Evolutionary conservation across 2,329 filamentous ascomycete genomes (phyloP).

Genomic region (Ophiobolus disseminans): DNA sequence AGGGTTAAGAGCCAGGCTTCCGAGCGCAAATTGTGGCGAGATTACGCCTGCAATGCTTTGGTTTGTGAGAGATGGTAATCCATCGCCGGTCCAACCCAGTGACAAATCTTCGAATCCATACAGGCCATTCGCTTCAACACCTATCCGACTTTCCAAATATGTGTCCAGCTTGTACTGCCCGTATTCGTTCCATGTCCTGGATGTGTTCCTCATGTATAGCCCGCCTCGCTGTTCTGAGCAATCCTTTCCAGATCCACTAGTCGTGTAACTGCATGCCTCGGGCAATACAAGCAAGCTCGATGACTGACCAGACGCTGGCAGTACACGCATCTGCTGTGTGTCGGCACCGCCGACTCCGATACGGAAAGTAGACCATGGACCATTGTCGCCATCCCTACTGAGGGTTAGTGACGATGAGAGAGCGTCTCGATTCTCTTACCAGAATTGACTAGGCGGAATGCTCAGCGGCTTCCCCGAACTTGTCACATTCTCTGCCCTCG

Average conservation of each 20-base stretch:
- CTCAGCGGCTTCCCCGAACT: constrained; percentile 25
- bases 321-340: constrained; percentile 35
- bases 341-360: constrained; percentile 36
- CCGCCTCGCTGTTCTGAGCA: constrained; percentile 41
- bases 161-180: constrained; percentile 43
- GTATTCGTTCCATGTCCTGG: constrained; percentile 40
- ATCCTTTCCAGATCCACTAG: constrained; percentile 23
- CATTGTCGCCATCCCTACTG: constrained; percentile 40
- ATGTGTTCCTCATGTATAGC: constrained; percentile 39
- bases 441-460: constrained; percentile 33
- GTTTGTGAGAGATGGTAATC: constrained; percentile 32
- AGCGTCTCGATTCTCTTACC: constrained; percentile 15
- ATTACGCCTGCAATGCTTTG: constrained; percentile 49
- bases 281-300: constrained; percentile 45
- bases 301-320: constrained; percentile 43
- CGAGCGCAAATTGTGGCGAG: constrained; percentile 47
- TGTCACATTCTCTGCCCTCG: constrained; percentile 12
- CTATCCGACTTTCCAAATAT: constrained; percentile 34
- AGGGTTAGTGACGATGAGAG: background rate
- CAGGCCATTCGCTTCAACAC: constrained; percentile 36
- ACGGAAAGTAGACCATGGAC: constrained; percentile 43
- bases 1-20: constrained; percentile 47
- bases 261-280: constrained; percentile 45
- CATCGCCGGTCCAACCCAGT: constrained; percentile 36
- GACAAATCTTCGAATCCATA: constrained; percentile 48